Evolutionary conservation across 2,329 filamentous ascomycete species (phyloP), one percentile per base, ranked within the genome.

Genomic region (Fusarium sp.): DNA sequence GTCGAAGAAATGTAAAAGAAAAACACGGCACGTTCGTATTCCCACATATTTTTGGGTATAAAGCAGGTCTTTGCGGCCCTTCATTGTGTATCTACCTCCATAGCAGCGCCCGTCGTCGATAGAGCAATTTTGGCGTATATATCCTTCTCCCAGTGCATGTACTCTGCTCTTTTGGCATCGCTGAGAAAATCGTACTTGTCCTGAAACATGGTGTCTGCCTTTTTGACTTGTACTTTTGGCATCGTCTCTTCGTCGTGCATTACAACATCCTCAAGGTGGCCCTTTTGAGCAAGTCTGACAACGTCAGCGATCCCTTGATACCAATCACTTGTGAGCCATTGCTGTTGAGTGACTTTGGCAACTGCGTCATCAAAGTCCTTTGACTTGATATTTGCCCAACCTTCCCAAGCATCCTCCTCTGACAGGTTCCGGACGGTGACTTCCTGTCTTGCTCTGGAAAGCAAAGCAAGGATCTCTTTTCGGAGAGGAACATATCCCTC

Each of bases 191-290:
- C 91, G 74, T 92, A 90, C 48, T 87, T 86, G 69, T 91, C 89
- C 78, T 94, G 91, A 72, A 94, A 88, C 92, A 94, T 94, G 4
- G 90, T 92, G 68, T 89, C 87, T 11, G 84, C 81, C 60, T 84
- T 78, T 79, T 88, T 80, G 29, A 84, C 76, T 60, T 84, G 81
- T 40, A 81, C 75, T 62, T 78, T 82, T 65, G 75, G 69, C 24
- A 65, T 68, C 4, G 57, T 58, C 44, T 74, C 79, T 30, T 79
- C 79, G n/a, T 81, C 81, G 3, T 75, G 77, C 61, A 71, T 70
- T 34, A 79, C 80, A 4, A 78, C 80, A 25, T 81, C 79, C 4
- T 77, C 79, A 27, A 76, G 77, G 7, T 78, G 75, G 11, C 73
- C 78, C 12, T 79, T 79, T 14, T 74, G 79, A 61, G 56, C 67